phyloP scores from a whole-genome alignment of 176 grass and related monocot species.

The Eleusine indica region DNA sequence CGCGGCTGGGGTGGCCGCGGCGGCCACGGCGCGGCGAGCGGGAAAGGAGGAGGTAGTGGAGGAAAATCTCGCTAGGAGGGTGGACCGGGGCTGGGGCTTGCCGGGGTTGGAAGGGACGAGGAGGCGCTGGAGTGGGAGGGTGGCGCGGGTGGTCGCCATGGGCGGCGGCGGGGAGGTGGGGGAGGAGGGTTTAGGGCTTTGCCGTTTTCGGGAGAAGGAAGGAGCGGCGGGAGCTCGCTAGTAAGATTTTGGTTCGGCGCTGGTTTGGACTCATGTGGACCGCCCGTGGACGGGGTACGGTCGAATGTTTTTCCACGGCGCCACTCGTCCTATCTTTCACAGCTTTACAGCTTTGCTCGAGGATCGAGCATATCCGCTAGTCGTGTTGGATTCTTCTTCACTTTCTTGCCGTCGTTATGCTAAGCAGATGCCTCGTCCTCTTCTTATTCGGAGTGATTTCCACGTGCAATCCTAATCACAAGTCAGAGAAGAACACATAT shows the following conservation, averaged over 20 bases:
- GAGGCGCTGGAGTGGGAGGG: constrained; percentile 17
- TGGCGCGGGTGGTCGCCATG: constrained; percentile 43
- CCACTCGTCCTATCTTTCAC: not conserved
- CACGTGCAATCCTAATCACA: no score
- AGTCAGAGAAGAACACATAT: no score
- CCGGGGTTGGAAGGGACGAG: not conserved
- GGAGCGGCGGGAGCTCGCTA: not conserved
- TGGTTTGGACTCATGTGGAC: not conserved
- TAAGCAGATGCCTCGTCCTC: no score
- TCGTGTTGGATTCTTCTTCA: no score
- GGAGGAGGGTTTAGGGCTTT: constrained; percentile 47
- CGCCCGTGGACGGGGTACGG: not conserved
- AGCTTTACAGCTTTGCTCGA: not conserved
- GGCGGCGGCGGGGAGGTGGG: not conserved
- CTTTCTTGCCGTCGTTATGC: no score
- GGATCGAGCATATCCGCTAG: not conserved
- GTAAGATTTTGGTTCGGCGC: not conserved
- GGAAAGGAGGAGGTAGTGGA: not conserved
- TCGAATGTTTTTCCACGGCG: not conserved
- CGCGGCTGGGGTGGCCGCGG: not conserved
- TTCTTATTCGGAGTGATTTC: no score
- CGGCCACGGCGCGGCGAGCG: not conserved
- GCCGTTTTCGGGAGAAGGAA: not conserved
- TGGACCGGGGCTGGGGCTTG: not conserved
- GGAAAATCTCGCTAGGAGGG: not conserved